Conservation (phyloP, 331 rosid species). For the Acacia concinna region DNA sequence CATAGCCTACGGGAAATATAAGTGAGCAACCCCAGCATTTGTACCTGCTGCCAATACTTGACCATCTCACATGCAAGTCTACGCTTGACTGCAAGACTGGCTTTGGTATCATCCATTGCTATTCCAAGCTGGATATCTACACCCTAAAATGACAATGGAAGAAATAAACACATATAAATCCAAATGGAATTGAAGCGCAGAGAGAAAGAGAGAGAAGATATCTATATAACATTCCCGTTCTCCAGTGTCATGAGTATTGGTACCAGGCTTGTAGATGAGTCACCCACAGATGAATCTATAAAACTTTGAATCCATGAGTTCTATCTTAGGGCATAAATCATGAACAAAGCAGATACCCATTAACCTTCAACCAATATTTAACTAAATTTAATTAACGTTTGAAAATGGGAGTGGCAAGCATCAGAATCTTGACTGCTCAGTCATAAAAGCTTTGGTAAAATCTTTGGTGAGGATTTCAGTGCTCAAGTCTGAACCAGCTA, state of each 20-base stretch:
- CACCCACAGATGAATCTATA: not conserved
- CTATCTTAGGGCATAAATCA: not conserved
- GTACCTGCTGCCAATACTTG: constrained; percentile 96
- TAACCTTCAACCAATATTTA: not conserved
- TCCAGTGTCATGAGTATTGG: not conserved
- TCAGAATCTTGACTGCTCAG: not conserved
- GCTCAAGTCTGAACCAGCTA: not conserved
- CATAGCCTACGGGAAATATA: not conserved
- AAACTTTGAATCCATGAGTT: not conserved
- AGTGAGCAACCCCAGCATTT: constrained; percentile 23
- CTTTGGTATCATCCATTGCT: constrained; percentile 96
- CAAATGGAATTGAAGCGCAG: constrained; percentile 10
- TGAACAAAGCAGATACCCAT: not conserved
- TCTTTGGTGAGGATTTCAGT: constrained; percentile 1
- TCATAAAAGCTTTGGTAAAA: not conserved
- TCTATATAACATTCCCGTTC: constrained; percentile 4
- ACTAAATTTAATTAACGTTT: not conserved
- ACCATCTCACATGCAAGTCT: constrained; percentile 99
- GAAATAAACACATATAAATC: constrained; percentile 19
- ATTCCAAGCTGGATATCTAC: constrained; percentile 95
- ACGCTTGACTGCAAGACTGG: constrained; percentile 98
- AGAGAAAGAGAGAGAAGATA: not conserved
- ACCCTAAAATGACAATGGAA: constrained; percentile 51
- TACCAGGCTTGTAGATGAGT: constrained; percentile 5
- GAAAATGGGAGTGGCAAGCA: not conserved